phyloP scores from a whole-genome alignment of 1,139 yeast genomes.

The Taphrina communis region DNA sequence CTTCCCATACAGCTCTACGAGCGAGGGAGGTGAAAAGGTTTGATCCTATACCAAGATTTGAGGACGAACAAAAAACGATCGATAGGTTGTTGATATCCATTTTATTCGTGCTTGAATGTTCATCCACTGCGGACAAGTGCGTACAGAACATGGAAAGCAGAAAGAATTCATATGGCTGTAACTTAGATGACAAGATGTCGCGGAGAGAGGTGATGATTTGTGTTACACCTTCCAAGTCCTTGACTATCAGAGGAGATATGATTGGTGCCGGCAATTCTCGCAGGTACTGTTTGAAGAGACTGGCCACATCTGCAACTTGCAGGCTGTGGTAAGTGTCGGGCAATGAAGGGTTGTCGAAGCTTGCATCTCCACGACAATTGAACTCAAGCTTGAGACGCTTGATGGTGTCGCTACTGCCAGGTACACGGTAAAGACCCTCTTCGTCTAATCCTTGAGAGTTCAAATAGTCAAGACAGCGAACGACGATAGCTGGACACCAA shows the following conservation, averaged over 20 bases:
- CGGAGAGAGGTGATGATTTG: conserved; percentile 50
- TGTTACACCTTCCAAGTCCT: conserved; percentile 55
- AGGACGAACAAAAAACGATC: conserved; percentile 49
- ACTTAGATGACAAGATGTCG: conserved; percentile 48
- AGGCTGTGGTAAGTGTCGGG: conserved; percentile 1
- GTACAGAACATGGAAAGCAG: conserved; percentile 48
- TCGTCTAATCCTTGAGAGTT: conserved; percentile 42
- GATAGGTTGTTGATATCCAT: conserved; percentile 50
- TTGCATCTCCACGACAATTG: conserved; percentile 21
- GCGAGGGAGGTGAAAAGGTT: conserved; percentile 25
- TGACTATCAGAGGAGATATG: conserved; percentile 64
- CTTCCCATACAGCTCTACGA: conserved; percentile 13
- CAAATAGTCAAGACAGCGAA: conserved; percentile 41
- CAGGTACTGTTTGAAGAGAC: conserved; percentile 72
- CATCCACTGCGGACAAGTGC: conserved; percentile 47
- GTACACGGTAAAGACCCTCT: conserved; percentile 45
- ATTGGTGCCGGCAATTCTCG: conserved; percentile 57
- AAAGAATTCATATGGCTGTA: conserved; percentile 48
- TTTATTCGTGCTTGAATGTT: conserved; percentile 45
- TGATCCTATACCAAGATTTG: conserved; percentile 35
- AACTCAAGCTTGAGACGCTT: conserved; percentile 21
- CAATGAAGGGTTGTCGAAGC: background rate
- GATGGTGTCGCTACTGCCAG: conserved; percentile 42
- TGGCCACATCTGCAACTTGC: conserved; percentile 63
- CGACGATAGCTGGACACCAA: conserved; percentile 44